Evolutionary conservation across 2,329 filamentous ascomycete genomes (phyloP).

Genomic region (Diaporthe citriasiana): DNA sequence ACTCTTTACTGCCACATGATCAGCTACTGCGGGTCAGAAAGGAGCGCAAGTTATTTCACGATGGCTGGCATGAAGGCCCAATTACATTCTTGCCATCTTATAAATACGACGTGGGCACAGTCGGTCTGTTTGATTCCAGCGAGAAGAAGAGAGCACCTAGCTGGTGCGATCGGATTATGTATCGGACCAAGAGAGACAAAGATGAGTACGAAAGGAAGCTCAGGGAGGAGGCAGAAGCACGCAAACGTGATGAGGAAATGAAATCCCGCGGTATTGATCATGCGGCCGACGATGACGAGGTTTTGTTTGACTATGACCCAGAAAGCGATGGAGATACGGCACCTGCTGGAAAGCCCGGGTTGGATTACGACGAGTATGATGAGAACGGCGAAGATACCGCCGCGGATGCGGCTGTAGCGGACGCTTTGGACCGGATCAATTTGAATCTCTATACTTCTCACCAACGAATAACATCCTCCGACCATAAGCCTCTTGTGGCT

Average conservation of each 20-base stretch:
- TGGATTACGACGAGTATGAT: conserved; percentile 74
- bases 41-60: conserved; percentile 84
- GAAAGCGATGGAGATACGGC: conserved; percentile 75
- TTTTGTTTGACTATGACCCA: conserved; percentile 92
- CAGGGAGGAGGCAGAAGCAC: conserved; percentile 75
- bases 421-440: conserved; percentile 66
- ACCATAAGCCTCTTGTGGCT: conserved; percentile 92
- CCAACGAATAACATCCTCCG: conserved; percentile 90
- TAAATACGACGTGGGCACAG: conserved; percentile 96
- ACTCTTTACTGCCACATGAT: conserved; percentile 90
- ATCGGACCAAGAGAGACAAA: conserved; percentile 80
- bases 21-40: conserved; percentile 84
- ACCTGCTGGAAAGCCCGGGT: conserved; percentile 54
- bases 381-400: conserved; percentile 60
- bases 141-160: conserved; percentile 94
- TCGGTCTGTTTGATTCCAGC: conserved; percentile 93
- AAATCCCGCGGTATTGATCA: conserved; percentile 82
- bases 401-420: conserved; percentile 70
- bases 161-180: conserved; percentile 97
- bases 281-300: conserved; percentile 81
- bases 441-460: conserved; percentile 85
- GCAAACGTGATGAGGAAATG: conserved; percentile 87
- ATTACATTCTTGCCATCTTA: conserved; percentile 95
- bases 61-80: conserved; percentile 91
- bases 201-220: conserved; percentile 74